Conservation (phyloP, 257 asterid genomes). For the Leonotis leonurus region DNA sequence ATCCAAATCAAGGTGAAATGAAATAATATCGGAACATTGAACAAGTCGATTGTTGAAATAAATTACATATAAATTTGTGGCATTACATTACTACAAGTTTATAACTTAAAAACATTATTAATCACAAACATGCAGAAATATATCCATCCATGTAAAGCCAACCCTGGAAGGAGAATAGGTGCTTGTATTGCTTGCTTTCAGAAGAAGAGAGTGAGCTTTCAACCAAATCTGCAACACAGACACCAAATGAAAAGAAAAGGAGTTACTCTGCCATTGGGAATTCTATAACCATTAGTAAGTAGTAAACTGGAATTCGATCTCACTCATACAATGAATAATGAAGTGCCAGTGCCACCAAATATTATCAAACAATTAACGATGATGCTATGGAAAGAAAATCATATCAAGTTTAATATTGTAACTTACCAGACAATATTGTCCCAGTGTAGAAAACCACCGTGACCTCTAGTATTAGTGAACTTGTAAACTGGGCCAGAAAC, state of each 20-base stretch:
- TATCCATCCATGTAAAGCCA: too few species aligned
- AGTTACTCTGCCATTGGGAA: too few species aligned
- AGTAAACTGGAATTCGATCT: too few species aligned
- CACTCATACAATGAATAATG: too few species aligned
- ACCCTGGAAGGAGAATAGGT: too few species aligned
- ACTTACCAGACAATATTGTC: slow-evolving; percentile 50
- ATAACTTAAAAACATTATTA: slow-evolving; percentile 1
- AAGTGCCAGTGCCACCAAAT: too few species aligned
- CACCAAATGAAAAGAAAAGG: slow-evolving; percentile 2
- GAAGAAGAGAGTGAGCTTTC: slow-evolving; percentile 8
- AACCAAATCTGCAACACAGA: slow-evolving; percentile 11
- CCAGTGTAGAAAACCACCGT: slow-evolving; percentile 86
- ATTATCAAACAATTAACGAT: neutral
- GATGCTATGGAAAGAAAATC: neutral
- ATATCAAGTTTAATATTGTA: neutral
- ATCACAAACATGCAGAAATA: too few species aligned
- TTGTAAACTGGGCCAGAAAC: slow-evolving; percentile 77
- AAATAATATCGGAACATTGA: neutral
- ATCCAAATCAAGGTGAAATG: too few species aligned
- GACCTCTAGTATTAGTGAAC: slow-evolving; percentile 83
- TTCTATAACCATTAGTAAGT: too few species aligned
- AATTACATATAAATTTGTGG: neutral
- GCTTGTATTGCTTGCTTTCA: neutral
- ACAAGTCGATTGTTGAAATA: neutral
- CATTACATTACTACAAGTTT: neutral